Conservation (phyloP, 306 rosid species). For the Ceratonia siliqua region DNA sequence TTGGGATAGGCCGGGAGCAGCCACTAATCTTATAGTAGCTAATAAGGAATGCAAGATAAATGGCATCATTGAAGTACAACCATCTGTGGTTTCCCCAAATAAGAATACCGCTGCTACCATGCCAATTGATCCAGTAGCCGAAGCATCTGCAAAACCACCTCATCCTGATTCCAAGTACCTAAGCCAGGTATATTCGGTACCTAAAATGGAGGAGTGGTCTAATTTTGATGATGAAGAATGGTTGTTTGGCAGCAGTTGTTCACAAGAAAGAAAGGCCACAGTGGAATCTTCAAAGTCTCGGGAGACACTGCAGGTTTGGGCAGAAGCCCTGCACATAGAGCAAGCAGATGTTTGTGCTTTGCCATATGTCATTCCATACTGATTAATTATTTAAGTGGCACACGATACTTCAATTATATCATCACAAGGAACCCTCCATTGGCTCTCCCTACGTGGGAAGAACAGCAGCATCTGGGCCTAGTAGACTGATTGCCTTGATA, state of each 20-base stretch:
- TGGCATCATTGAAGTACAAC: constrained; percentile 59
- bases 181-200: constrained; percentile 63
- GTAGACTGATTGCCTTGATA: constrained; percentile 31
- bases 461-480: constrained; percentile 33
- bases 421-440: constrained; percentile 38
- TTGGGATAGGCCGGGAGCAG: constrained; percentile 49
- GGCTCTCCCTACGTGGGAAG: constrained; percentile 23
- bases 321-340: constrained; percentile 75
- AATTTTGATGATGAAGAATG: constrained; percentile 68
- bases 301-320: constrained; percentile 71
- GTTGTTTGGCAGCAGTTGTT: constrained; percentile 56
- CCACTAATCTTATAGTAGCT: constrained; percentile 47
- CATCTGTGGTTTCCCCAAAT: constrained; percentile 41
- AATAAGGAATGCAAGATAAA: constrained; percentile 57
- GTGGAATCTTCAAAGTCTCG: constrained; percentile 43
- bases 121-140: constrained; percentile 41
- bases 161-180: constrained; percentile 78
- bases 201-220: constrained; percentile 59
- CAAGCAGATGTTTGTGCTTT: constrained; percentile 65
- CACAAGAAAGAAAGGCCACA: constrained; percentile 45
- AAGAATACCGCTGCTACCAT: constrained; percentile 38
- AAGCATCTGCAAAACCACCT: constrained; percentile 51
- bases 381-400: constrained; percentile 43
- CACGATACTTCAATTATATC: constrained; percentile 31
- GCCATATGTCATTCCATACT: constrained; percentile 91